Base-by-base conservation (phyloP, 768 basidiomycete genomes). In the Boletus huronensis region DNA sequence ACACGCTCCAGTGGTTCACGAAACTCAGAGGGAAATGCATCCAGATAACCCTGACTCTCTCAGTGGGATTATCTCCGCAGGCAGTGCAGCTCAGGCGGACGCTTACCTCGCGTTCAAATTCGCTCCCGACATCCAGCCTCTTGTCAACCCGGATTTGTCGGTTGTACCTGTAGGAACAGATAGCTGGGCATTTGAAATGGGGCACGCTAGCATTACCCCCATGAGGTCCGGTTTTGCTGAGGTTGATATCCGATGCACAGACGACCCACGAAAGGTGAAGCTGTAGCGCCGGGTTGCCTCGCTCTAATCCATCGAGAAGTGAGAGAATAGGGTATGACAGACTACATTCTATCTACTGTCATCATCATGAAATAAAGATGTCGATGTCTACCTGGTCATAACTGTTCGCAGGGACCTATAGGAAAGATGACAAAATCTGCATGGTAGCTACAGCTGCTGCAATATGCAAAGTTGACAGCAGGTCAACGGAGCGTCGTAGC, bases 141-240 rank as follows among this genome's bases (percentile, higher is more conserved):
- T 95, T 14, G 78, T 95, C 41, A 76, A 75, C 41, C 90, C 90
- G 2, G 68, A 77, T 14, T 57, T 76, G 43, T 77, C 81, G 3
- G 67, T 67, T 17, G 71, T 93, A n/a, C 89, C 91, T 2, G 73
- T 80, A 51, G 93, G 90, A 3, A 84, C 88, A 10, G 93, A 97
- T 69, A 83, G 81, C 0, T 92, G 89, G 88, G 91, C 89, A 16
- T 73, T 94, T 31, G 73, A 77, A 53, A 77, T 83, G 54, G 89
- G 86, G 5, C 82, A 75, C 60, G 85, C 82, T 32, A 88, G 87
- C 59, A 83, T 94, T 3, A 92, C 91, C 23, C 90, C 92, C 5
- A 70, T 93, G 50, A 78, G 82, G 51, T 84, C 92, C 16, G 76
- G 79, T 53, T 93, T 91, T 64, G 89, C 81, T 9, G 88, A 92